Percentiles rank a stretch among this genome's conserved stretches.
Conservation (phyloP, 2,329 filamentous ascomycete genomes). For the Ceratocystis alfenasii region DNA sequence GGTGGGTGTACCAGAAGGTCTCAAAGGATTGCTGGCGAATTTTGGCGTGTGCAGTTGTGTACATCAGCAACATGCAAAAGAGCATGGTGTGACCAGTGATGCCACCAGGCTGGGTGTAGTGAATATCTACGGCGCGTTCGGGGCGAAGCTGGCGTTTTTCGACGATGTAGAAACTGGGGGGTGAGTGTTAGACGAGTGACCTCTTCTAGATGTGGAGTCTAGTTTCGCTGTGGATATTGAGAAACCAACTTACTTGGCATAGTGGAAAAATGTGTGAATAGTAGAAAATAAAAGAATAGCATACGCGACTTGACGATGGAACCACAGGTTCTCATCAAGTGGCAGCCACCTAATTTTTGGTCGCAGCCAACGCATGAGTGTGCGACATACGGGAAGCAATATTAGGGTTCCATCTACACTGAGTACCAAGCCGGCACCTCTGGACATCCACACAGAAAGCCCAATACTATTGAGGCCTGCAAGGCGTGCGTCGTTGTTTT, state of each 20-base stretch:
- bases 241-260: slow-evolving; percentile 54
- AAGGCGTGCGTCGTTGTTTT: slow-evolving; percentile 54
- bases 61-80: slow-evolving; percentile 96
- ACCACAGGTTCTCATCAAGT: slow-evolving; percentile 94
- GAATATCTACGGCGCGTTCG: slow-evolving; percentile 72
- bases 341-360: slow-evolving; percentile 82
- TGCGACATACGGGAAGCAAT: slow-evolving; percentile 87
- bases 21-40: slow-evolving; percentile 97
- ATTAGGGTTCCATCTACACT: slow-evolving; percentile 80
- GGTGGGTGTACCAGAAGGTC: slow-evolving; percentile 98
- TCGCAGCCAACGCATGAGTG: slow-evolving; percentile 68
- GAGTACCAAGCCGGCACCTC: slow-evolving; percentile 79
- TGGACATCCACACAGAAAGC: slow-evolving; percentile 91
- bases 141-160: slow-evolving; percentile 74
- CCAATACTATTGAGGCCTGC: slow-evolving; percentile 67
- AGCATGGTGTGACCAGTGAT: slow-evolving; percentile 97
- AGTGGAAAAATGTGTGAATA: slow-evolving; percentile 69
- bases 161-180: slow-evolving; percentile 68
- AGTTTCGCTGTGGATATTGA: background rate
- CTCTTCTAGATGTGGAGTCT: no score
- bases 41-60: slow-evolving; percentile 83
- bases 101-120: slow-evolving; percentile 78
- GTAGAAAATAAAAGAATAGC: slow-evolving; percentile 71
- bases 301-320: slow-evolving; percentile 91
- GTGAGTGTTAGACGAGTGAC: background rate